These are phyloP conservation scores for Lablab purpureus DNA, from an alignment of 306 rosid genomes.

Conservation along the genomic window DNA sequence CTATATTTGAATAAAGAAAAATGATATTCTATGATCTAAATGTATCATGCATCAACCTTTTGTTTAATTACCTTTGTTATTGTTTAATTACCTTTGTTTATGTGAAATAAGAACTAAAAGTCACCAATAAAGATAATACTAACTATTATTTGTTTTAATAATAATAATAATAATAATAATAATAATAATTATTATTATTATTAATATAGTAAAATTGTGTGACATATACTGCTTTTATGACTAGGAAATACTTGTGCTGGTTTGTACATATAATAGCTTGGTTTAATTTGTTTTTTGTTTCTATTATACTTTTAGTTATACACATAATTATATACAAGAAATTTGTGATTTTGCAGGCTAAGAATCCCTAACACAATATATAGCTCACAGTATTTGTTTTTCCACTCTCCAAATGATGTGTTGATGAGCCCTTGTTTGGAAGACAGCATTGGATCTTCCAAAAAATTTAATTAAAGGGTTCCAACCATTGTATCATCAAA, in stretches of 20 bases:
- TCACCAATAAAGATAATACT: too few species aligned
- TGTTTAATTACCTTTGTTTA: neutral
- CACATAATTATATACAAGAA: neutral
- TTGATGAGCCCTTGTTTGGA: conserved; percentile 39
- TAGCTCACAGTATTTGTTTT: conserved; percentile 36
- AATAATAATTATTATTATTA: too few species aligned
- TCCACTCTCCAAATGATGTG: conserved; percentile 33
- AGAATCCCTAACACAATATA: conserved; percentile 56
- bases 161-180: too few species aligned
- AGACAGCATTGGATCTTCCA: conserved; percentile 22
- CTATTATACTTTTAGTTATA: neutral
- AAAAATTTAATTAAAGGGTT: conserved; percentile 34
- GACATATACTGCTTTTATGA: neutral
- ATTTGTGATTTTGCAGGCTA: conserved; percentile 66
- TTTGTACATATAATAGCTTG: conserved; percentile 8
- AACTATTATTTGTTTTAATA: too few species aligned
- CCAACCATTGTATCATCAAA: conserved; percentile 25
- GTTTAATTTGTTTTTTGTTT: neutral
- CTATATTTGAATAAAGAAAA: neutral
- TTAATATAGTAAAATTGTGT: too few species aligned
- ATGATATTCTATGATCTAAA: neutral
- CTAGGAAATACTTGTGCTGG: too few species aligned
- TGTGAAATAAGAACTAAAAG: neutral
- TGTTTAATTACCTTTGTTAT: neutral
- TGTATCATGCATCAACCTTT: neutral